Evolutionary conservation across 768 basidiomycete species (phyloP).

Genomic region (Calocybe gangraenosa): DNA sequence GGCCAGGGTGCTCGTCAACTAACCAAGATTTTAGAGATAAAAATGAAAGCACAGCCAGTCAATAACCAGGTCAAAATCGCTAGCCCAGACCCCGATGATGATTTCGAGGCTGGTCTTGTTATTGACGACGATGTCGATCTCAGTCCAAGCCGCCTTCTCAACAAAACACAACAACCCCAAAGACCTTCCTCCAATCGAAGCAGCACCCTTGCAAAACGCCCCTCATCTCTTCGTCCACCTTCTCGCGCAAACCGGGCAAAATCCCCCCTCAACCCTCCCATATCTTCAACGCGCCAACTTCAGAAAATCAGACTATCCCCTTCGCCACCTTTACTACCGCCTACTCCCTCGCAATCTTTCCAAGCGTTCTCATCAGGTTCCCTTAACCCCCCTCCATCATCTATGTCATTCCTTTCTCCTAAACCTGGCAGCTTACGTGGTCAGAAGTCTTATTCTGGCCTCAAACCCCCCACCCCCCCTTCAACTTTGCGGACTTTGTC

Average conservation of each 20-base stretch:
- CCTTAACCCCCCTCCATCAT: constrained; percentile 42
- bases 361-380: constrained; percentile 51
- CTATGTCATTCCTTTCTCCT: constrained; percentile 55
- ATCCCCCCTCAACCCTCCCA: constrained; percentile 66
- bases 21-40: constrained; percentile 48
- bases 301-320: constrained; percentile 66
- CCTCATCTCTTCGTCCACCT: constrained; percentile 55
- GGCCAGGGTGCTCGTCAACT: constrained; percentile 52
- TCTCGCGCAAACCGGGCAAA: constrained; percentile 68
- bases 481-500: constrained; percentile 55
- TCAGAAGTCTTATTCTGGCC: constrained; percentile 80
- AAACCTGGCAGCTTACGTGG: constrained; percentile 76
- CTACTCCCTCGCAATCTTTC: constrained; percentile 56
- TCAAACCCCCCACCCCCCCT: constrained; percentile 75
- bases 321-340: constrained; percentile 59
- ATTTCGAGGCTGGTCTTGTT: constrained; percentile 82
- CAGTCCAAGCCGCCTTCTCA: constrained; percentile 68
- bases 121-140: constrained; percentile 82
- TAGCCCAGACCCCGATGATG: constrained; percentile 70
- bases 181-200: constrained; percentile 50
- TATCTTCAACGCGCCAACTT: constrained; percentile 65
- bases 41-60: constrained; percentile 46
- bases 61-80: constrained; percentile 41
- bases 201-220: constrained; percentile 51
- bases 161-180: constrained; percentile 41